Conservation (phyloP, 768 basidiomycete species). For the Phallus indusiatus region DNA sequence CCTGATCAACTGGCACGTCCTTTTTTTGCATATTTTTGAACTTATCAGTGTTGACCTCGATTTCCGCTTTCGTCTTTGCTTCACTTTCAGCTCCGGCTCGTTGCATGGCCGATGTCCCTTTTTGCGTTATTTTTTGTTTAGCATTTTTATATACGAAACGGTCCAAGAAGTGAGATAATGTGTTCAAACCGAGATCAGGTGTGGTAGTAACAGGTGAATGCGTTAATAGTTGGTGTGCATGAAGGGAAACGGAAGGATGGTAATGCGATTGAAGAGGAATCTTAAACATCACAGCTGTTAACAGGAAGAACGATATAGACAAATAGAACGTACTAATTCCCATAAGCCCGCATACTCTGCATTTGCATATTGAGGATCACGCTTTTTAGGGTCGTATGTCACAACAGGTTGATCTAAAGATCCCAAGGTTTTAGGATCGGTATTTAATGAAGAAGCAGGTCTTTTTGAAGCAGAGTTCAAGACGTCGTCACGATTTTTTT, state of each 20-base stretch:
- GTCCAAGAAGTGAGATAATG: constrained; percentile 90
- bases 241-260: constrained; percentile 84
- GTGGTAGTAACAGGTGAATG: constrained; percentile 69
- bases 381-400: constrained; percentile 77
- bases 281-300: constrained; percentile 26
- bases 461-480: not conserved
- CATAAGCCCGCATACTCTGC: constrained; percentile 75
- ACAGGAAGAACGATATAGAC: not conserved
- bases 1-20: constrained; percentile 84
- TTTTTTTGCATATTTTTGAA: constrained; percentile 63
- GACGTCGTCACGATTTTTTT: not conserved
- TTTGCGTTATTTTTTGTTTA: constrained; percentile 52
- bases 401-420: not conserved
- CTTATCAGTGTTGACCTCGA: constrained; percentile 58
- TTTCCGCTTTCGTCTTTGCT: constrained; percentile 42
- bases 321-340: constrained; percentile 60
- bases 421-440: not conserved
- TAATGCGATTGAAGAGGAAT: constrained; percentile 76
- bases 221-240: constrained; percentile 71
- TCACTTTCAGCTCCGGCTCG: constrained; percentile 72
- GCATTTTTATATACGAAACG: constrained; percentile 96
- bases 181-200: constrained; percentile 86
- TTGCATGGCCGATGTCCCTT: constrained; percentile 92
- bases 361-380: constrained; percentile 81
- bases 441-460: not conserved